Evolutionary conservation across 331 rosid genomes (phyloP).

Genomic region (Quercus lobata): DNA sequence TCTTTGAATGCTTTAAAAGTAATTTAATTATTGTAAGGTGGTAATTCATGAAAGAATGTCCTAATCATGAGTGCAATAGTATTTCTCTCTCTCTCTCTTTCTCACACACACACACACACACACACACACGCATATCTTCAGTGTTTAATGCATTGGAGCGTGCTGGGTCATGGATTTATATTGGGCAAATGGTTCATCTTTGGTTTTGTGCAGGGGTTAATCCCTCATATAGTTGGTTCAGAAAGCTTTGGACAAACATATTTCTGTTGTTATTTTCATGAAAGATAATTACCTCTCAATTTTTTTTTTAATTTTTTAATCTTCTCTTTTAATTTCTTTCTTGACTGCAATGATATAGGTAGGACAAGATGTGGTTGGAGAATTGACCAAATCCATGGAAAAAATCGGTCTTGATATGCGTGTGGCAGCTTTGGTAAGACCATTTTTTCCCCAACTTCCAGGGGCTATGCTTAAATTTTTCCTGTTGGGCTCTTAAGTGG

Average conservation of each 20-base stretch:
- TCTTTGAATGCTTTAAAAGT: too few species aligned
- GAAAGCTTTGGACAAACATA: not conserved
- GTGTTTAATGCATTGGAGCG: not conserved
- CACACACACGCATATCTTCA: not conserved
- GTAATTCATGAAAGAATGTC: not conserved
- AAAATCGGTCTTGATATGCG: slow-evolving; percentile 83
- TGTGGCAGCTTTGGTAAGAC: slow-evolving; percentile 81
- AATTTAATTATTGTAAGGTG: not conserved
- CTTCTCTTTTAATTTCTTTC: not conserved
- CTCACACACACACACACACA: too few species aligned
- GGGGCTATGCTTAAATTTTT: not conserved
- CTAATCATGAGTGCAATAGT: not conserved
- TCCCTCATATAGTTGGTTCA: not conserved
- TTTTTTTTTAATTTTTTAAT: not conserved
- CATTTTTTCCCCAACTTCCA: slow-evolving; percentile 6
- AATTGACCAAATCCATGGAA: slow-evolving; percentile 74
- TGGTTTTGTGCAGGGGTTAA: not conserved
- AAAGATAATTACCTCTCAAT: not conserved
- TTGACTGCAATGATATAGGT: slow-evolving; percentile 43
- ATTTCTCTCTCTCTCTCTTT: slow-evolving; percentile 15
- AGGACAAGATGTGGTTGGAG: slow-evolving; percentile 91
- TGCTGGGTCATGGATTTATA: not conserved
- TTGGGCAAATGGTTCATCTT: not conserved
- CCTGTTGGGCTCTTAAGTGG: slow-evolving; percentile 4
- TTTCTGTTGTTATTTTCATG: not conserved